Evolutionary conservation across 768 basidiomycete species (phyloP), one percentile per base, ranked within the genome.

Genomic region (Mycena maculata): DNA sequence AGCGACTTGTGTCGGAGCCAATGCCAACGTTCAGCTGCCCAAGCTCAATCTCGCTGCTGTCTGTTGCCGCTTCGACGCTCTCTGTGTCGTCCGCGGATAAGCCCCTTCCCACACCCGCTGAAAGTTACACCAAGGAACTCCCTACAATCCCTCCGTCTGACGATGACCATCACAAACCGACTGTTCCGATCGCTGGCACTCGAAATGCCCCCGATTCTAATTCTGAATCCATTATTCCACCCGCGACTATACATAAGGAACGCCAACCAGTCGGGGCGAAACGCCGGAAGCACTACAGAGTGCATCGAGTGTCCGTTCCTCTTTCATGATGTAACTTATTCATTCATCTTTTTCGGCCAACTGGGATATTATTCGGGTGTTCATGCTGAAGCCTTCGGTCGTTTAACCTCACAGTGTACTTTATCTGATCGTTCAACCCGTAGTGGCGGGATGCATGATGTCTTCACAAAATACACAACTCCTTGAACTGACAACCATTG

Each of bases 211-310:
- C 48, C 3, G 39, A 25, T 13, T 48, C 60, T 13, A n/a, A 41
- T 41, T 15, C 60, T 16, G 7, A 23, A 16, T 20, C 23, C 20
- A 22, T 2, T 22, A 13, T 12, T 18, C n/a, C 28, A 18, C 42
- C 52, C 12, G 12, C 52, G 9, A 6, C 28, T 31, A 31, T 47
- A 25, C 42, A 47, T 39, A 25, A 47, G 31, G 30, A 10, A 6
- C 41, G 33, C 12, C 41, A 16, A 31, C 52, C 56, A 11, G 16
- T 27, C 12, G 56, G 56, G 6, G 42, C 52, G 11, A 63, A 63
- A 44, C 61, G 61, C 30, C 61, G 61, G 10, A 63, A 63, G 23
- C 52, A 53, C 15, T 63, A 63, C 25, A 33, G 13, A 28, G 30
- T 50, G 9, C 38, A 28, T 30, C 33, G 38, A 10, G 59, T 52